Evolutionary conservation across 352 stramenopile species (phyloP).

Genomic region (Pythium phragmitis): DNA sequence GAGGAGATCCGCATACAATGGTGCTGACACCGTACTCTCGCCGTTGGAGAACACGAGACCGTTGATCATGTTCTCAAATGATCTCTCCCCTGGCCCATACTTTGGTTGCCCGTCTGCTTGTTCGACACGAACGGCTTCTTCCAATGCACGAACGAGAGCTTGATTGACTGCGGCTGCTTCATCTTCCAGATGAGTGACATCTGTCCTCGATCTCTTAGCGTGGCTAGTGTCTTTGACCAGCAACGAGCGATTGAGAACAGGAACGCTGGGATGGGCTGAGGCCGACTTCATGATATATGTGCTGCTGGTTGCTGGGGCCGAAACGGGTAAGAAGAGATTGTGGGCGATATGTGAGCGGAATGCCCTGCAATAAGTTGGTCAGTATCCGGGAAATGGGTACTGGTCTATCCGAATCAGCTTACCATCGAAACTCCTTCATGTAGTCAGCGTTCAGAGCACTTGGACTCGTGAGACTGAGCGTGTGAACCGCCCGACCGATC

Average conservation of each 20-base stretch:
- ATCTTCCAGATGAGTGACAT: slow-evolving; percentile 16
- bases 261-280: slow-evolving; percentile 11
- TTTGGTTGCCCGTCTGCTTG: slow-evolving; percentile 6
- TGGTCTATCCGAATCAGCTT: neutral
- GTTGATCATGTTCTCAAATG: slow-evolving; percentile 18
- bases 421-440: slow-evolving; percentile 17
- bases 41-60: neutral
- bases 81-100: slow-evolving; percentile 7
- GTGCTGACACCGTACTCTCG: slow-evolving; percentile 27
- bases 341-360: neutral
- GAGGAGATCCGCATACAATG: slow-evolving; percentile 51
- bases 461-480: slow-evolving; percentile 25
- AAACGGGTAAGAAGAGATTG: neutral
- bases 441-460: slow-evolving; percentile 27
- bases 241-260: slow-evolving; percentile 41
- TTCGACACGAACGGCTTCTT: slow-evolving; percentile 28
- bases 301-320: neutral
- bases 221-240: slow-evolving; percentile 37
- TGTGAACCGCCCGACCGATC: slow-evolving; percentile 30
- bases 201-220: slow-evolving; percentile 26
- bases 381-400: neutral
- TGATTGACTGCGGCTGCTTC: slow-evolving; percentile 19
- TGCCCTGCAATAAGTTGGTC: neutral
- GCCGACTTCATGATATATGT: neutral
- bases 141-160: slow-evolving; percentile 27